Conservation (phyloP, 805 yeast genomes). For the Cyberlindnera americana region DNA sequence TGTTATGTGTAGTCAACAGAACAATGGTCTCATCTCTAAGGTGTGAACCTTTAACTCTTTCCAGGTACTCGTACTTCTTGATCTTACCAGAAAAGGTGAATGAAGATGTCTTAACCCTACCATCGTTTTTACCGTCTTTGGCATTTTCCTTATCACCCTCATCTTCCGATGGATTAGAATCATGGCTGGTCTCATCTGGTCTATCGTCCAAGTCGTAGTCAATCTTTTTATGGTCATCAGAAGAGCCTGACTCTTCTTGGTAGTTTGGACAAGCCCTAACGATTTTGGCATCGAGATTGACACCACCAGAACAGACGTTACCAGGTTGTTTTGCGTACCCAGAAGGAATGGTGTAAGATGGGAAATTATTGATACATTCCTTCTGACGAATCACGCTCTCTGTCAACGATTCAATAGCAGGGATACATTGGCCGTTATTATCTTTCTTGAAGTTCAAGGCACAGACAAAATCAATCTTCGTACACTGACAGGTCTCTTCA, state of each 20-base stretch:
- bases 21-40: slow-evolving; percentile 62
- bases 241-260: slow-evolving; percentile 12
- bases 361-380: slow-evolving; percentile 29
- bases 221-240: slow-evolving; percentile 20
- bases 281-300: slow-evolving; percentile 15
- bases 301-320: slow-evolving; percentile 38
- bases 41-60: slow-evolving; percentile 34
- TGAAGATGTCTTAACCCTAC: slow-evolving; percentile 32
- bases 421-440: slow-evolving; percentile 45
- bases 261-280: slow-evolving; percentile 22
- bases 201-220: slow-evolving; percentile 27
- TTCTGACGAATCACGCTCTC: slow-evolving; percentile 26
- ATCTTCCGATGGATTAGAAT: slow-evolving; percentile 29
- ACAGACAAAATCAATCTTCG: slow-evolving; percentile 69
- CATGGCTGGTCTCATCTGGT: slow-evolving; percentile 29
- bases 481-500: slow-evolving; percentile 62
- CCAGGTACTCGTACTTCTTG: slow-evolving; percentile 56
- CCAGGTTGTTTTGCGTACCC: slow-evolving; percentile 44
- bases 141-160: slow-evolving; percentile 34
- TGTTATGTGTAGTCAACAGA: slow-evolving; percentile 48
- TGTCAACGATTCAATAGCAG: slow-evolving; percentile 23
- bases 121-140: slow-evolving; percentile 34
- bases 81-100: slow-evolving; percentile 51
- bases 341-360: slow-evolving; percentile 25
- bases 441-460: slow-evolving; percentile 43